phyloP scores from a whole-genome alignment of 2,329 filamentous ascomycete species.

The Nemania sp. region DNA sequence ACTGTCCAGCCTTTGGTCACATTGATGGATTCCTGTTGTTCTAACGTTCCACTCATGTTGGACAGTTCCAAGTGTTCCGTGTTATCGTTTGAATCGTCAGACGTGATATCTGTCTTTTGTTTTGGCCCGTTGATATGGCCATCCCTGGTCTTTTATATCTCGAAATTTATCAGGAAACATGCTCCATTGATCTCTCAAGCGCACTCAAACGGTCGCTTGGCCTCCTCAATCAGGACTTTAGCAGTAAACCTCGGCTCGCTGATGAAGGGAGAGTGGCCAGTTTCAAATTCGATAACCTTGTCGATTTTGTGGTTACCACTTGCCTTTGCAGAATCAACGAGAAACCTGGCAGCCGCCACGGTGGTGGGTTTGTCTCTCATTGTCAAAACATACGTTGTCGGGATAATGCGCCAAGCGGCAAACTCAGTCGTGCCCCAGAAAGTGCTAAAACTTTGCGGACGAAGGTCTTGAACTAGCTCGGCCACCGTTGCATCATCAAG shows the following conservation, averaged over 20 bases:
- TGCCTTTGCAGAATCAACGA: constrained; percentile 29
- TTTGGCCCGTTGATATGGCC: no score
- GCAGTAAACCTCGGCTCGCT: constrained; percentile 31
- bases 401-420: constrained; percentile 35
- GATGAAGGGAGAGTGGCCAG: constrained; percentile 34
- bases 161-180: no score
- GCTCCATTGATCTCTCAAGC: no score
- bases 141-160: no score
- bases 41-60: no score
- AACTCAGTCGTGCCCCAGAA: constrained; percentile 31
- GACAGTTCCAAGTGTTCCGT: no score
- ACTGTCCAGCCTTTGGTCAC: no score
- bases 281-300: constrained; percentile 29
- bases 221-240: constrained; percentile 26
- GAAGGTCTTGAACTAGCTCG: constrained; percentile 28
- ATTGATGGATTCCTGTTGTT: no score
- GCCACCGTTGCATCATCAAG: constrained; percentile 27
- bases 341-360: constrained; percentile 21
- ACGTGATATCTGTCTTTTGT: no score
- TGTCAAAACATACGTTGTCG: constrained; percentile 33
- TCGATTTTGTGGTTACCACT: constrained; percentile 29
- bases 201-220: background rate
- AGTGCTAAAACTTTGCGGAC: constrained; percentile 32
- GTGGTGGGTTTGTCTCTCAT: constrained; percentile 22
- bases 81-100: no score